These are phyloP conservation scores for Thuidium tamariscinum DNA, from an alignment of 225 moss, liverwort and hornwort species.

Conservation along the genomic window DNA sequence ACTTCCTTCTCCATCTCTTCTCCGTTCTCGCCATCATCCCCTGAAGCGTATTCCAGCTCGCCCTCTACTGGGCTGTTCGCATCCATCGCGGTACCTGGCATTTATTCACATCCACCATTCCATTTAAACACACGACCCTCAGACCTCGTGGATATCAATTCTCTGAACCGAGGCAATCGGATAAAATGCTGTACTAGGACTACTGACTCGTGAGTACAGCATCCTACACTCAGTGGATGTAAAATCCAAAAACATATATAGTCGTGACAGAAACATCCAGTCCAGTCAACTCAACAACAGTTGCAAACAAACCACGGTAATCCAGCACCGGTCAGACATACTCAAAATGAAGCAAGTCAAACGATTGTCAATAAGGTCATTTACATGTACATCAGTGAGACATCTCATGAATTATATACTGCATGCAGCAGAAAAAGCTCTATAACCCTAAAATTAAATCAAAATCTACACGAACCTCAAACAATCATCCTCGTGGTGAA, in stretches of 20 bases:
- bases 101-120: background rate
- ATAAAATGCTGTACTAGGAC: background rate
- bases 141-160: background rate
- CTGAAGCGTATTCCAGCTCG: conserved; percentile 13
- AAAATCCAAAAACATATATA: background rate
- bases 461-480: background rate
- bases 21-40: conserved; percentile 4
- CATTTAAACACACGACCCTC: background rate
- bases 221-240: background rate
- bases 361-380: background rate
- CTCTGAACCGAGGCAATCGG: background rate
- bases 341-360: background rate
- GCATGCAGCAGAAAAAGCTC: background rate
- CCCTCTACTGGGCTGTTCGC: conserved; percentile 12
- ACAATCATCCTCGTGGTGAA: background rate
- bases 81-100: conserved; percentile 22
- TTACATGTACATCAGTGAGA: background rate
- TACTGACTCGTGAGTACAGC: background rate
- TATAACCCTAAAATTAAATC: background rate
- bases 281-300: background rate
- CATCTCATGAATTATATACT: background rate
- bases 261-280: conserved; percentile 2
- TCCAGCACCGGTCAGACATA: background rate
- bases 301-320: background rate
- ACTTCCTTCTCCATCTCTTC: conserved; percentile 9